A percentile compares a stretch with the other conserved stretches of the same genome.
phyloP scores from a whole-genome alignment of 345 rosid genomes.

The Lenwebbia sp. region DNA sequence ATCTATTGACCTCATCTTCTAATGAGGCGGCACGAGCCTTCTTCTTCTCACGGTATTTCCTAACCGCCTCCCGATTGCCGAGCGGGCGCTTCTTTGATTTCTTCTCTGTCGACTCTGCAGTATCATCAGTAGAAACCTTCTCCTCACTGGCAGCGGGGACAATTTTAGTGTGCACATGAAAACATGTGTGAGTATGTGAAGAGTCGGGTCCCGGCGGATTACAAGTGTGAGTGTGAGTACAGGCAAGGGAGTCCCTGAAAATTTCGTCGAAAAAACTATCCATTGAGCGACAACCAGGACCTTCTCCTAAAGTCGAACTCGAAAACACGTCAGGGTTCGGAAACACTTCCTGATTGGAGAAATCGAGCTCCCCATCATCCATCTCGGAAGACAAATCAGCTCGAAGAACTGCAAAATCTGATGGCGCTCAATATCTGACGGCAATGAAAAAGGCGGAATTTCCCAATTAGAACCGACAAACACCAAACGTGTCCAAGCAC shows the following conservation, averaged over 20 bases:
- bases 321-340: slow-evolving; percentile 61
- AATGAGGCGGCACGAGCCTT: slow-evolving; percentile 89
- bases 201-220: slow-evolving; percentile 88
- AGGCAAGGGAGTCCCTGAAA: slow-evolving; percentile 58
- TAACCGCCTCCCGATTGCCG: slow-evolving; percentile 87
- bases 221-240: slow-evolving; percentile 92
- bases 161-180: slow-evolving; percentile 85
- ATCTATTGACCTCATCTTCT: slow-evolving; percentile 72
- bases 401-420: not conserved
- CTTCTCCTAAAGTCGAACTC: slow-evolving; percentile 36
- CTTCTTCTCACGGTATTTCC: slow-evolving; percentile 96
- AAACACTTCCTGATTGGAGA: slow-evolving; percentile 69
- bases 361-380: slow-evolving; percentile 96
- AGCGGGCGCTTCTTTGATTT: slow-evolving; percentile 58
- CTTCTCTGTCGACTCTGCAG: slow-evolving; percentile 59
- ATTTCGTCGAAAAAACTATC: slow-evolving; percentile 27
- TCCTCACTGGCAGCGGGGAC: slow-evolving; percentile 54
- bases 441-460: not conserved
- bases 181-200: slow-evolving; percentile 86
- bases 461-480: not conserved
- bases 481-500: not conserved
- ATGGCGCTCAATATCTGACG: not conserved
- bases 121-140: slow-evolving; percentile 57
- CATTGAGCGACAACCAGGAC: slow-evolving; percentile 63
- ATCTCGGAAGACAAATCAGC: slow-evolving; percentile 6